Conservation (phyloP, 1,284 basidiomycete species). For the Inonotus obliquus region DNA sequence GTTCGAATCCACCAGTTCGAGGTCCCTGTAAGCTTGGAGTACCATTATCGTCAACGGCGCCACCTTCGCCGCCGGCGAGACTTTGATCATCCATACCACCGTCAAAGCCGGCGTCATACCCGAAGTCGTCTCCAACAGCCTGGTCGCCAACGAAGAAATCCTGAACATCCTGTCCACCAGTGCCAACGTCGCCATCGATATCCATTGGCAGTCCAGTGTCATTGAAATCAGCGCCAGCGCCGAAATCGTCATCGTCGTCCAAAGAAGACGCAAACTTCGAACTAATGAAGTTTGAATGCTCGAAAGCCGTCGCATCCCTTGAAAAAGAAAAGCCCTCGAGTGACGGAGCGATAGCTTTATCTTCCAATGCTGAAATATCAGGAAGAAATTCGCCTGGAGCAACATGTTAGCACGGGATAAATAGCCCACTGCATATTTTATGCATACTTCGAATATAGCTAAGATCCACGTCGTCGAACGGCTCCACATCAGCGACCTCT, state of each 20-base stretch:
- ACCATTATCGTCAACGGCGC: conserved; percentile 39
- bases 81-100: conserved; percentile 35
- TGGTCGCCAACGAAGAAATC: conserved; percentile 78
- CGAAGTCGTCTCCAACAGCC: conserved; percentile 49
- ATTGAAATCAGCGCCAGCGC: conserved; percentile 33
- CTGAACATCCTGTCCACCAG: conserved; percentile 40
- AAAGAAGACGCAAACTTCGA: conserved; percentile 42
- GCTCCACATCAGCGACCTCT: conserved; percentile 51
- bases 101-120: conserved; percentile 33
- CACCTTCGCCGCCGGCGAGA: conserved; percentile 27
- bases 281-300: conserved; percentile 39
- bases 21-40: conserved; percentile 28
- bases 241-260: conserved; percentile 44
- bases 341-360: conserved; percentile 75
- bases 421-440: neutral
- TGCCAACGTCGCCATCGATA: conserved; percentile 37
- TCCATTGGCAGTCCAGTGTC: conserved; percentile 38
- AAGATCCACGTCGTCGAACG: conserved; percentile 64
- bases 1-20: conserved; percentile 49
- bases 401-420: conserved; percentile 14
- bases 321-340: conserved; percentile 79
- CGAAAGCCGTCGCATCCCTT: conserved; percentile 53
- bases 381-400: conserved; percentile 61
- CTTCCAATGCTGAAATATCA: conserved; percentile 55
- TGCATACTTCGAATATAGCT: conserved; percentile 62